Conservation (phyloP, 2,329 filamentous ascomycete species). For the Sarocladium oryzae region DNA sequence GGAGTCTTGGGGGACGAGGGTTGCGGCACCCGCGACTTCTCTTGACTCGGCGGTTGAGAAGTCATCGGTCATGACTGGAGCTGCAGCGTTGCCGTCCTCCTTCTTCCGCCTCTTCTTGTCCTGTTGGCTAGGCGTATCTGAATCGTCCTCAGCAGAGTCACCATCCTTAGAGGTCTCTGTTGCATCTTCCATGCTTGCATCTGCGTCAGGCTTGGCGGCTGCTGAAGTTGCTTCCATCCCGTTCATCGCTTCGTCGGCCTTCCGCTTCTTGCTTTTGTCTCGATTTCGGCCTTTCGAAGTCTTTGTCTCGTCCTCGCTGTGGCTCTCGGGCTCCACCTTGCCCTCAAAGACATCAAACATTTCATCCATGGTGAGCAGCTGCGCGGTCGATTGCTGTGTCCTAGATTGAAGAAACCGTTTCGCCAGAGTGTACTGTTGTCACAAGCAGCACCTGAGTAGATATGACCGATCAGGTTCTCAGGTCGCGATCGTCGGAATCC, state of each 20-base stretch:
- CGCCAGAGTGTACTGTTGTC: background rate
- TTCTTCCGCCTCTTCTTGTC: conserved; percentile 60
- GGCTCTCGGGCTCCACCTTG: conserved; percentile 33
- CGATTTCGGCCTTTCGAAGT: conserved; percentile 40
- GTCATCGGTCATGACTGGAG: conserved; percentile 78
- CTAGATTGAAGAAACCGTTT: background rate
- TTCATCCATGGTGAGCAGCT: conserved; percentile 55
- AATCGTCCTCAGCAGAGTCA: conserved; percentile 24
- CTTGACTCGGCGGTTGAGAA: conserved; percentile 94
- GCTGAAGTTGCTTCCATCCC: conserved; percentile 21
- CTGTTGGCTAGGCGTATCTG: conserved; percentile 42
- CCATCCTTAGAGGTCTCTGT: conserved; percentile 32
- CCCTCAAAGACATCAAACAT: conserved; percentile 80
- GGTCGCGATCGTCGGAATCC: background rate
- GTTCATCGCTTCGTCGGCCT: conserved; percentile 74
- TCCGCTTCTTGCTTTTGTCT: conserved; percentile 75
- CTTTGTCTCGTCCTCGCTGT: conserved; percentile 35
- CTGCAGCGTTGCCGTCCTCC: conserved; percentile 49
- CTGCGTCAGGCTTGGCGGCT: conserved; percentile 13
- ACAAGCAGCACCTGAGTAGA: background rate
- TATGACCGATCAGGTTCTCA: background rate
- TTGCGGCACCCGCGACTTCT: conserved; percentile 76
- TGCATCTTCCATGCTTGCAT: conserved; percentile 30
- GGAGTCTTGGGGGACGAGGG: conserved; percentile 56
- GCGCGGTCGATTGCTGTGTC: background rate